Base-by-base conservation (phyloP, 768 basidiomycete species). In the Phaffia tasmanica region DNA sequence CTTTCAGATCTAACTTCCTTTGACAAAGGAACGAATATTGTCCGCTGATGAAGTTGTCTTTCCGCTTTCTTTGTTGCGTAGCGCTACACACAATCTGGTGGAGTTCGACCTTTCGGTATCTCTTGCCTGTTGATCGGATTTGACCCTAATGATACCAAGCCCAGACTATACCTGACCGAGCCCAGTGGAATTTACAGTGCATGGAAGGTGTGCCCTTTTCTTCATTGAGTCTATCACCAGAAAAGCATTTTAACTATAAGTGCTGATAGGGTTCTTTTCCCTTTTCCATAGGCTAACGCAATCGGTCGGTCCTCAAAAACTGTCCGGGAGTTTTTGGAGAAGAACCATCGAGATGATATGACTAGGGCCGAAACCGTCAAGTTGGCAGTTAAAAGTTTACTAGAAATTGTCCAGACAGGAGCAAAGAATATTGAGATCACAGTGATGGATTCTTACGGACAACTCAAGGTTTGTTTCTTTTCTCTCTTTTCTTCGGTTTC, bases 361-460 rank as follows among this genome's bases (percentile, higher is more conserved):
- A 80, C 83, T 8, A 81, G 89, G 68, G 91, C 91, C 59, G 91
- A 95, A 68, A 85, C 87, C 61, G 88, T 99, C 77, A 95, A 95
- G 76, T 79, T 99, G 57, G 91, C 95, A 0, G 84, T 99, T 70
- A 98, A 97, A 80, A 88, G 87, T 75, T 79, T 99, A 72, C 80
- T 99, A 27, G 95, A 99, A 76, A 93, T 99, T 48, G 95, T 99
- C 9, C 95, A 98, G 79, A 97, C 95, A 1, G 95, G 95, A n/a
- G 95, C 95, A 5, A 98, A 98, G 81, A 99, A 99, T 77, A 98
- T 99, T 70, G 95, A 99, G 76, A 90, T 99, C 72, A 92, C 88
- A 69, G 89, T 97, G 55, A 93, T 98, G 89, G 92, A 95, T 74
- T 83, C 86, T 69, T 97, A 90, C 75, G 89, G 89, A 68, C 88